Conservation (phyloP, 106 monocot genomes). For the Amphibolis antarctica region DNA sequence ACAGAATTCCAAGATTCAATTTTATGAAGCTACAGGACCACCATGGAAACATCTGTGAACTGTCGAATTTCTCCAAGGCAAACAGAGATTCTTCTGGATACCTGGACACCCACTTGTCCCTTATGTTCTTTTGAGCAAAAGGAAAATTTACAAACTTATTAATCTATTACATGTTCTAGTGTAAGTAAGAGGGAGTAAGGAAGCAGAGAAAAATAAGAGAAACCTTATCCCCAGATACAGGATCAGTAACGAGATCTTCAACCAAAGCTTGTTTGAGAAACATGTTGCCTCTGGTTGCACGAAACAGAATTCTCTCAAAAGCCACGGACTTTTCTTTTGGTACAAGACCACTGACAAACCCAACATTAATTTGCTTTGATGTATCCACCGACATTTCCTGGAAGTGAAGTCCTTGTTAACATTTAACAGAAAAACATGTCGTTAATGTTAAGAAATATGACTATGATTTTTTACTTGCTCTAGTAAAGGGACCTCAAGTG, state of each 20-base stretch:
- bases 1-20: not conserved
- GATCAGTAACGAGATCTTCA: conserved; percentile 82
- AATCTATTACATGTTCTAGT: not conserved
- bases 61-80: no score
- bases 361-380: conserved; percentile 93
- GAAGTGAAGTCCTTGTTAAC: not conserved
- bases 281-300: conserved; percentile 93
- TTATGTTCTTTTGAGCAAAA: no score
- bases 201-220: not conserved
- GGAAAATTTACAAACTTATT: no score
- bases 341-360: conserved; percentile 92
- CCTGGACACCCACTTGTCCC: no score
- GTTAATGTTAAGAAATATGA: not conserved
- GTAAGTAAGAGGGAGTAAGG: not conserved
- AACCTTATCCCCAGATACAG: conserved; percentile 91
- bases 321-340: conserved; percentile 85
- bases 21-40: no score
- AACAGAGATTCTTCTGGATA: no score
- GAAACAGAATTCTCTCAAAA: conserved; percentile 95
- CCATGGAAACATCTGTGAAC: no score
- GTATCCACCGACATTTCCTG: conserved; percentile 79
- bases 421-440: not conserved
- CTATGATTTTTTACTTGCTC: conserved; percentile 2
- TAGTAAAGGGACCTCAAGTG: conserved; percentile 50
- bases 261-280: conserved; percentile 67